Evolutionary conservation across 441 rosid species (phyloP), one percentile per base, ranked within the genome.

Genomic region (Euphorbia celastroides): DNA sequence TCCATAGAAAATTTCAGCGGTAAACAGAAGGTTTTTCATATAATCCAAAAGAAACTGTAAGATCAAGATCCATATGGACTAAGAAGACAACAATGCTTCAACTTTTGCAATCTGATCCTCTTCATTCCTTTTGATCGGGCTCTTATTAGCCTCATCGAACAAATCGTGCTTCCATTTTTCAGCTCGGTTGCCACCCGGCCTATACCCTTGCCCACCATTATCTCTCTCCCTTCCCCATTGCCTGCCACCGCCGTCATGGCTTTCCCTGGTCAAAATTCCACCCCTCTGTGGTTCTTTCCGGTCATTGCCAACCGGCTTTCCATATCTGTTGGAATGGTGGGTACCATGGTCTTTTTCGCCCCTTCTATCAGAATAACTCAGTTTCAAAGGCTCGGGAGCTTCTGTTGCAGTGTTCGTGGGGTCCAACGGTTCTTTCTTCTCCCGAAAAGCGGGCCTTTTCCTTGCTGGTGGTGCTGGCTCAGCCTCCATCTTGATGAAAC

Each of bases 151-250:
- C 67, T 92, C 96, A 11, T 84, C 88, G 52, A 77, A 94, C 85
- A 94, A 67, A 77, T 94, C 98, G 48, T 94, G 97, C 79, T 78
- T 90, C 98, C 99, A 94, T 75, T 87, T 94, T 80, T 88, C 98
- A 42, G 70, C 80, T 34, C 60, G 75, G 28, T 73, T 70, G 62
- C 77, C 79, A 57, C 82, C 76, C 30, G 82, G 69, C 26, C 17
- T 69, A 71, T 71, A 72, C 30, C 75, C 84, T 74, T 78, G 89
- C 81, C 87, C 77, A 65, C 80, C 83, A 31, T 32, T 75, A 44
- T 72, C 74, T 75, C 82, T 70, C 32, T 86, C 96, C 74, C 90
- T 82, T 72, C 75, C 87, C 66, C 74, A 75, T 69, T 76, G 75
- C 67, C 68, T 77, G 56, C 61, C 20, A 7, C 77, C 74, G 30